Percentiles rank a stretch among this genome's conserved stretches.
These are phyloP conservation scores for Immersiporthe knoxdaviesiana DNA, from an alignment of 2,329 filamentous ascomycete species.

Conservation along the genomic window DNA sequence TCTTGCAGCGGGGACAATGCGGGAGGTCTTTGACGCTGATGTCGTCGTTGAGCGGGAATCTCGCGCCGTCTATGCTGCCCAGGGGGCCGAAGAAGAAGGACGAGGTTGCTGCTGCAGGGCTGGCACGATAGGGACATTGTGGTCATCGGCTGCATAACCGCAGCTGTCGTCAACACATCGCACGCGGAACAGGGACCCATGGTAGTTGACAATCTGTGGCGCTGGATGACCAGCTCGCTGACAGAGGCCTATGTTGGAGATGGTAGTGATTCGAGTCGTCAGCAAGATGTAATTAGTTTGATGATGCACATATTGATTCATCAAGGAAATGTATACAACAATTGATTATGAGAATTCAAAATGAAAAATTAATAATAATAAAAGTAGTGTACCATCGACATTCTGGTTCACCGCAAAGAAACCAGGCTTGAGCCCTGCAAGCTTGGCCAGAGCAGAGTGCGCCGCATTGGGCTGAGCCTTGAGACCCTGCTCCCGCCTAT, in stretches of 20 bases:
- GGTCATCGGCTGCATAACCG: constrained; percentile 70
- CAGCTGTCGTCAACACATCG: constrained; percentile 74
- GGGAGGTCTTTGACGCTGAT: constrained; percentile 63
- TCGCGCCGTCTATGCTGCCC: constrained; percentile 35
- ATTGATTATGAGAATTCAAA: background rate
- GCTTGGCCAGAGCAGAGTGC: background rate
- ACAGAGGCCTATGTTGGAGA: background rate
- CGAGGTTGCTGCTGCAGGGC: constrained; percentile 70
- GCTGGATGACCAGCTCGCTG: constrained; percentile 69
- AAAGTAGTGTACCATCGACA: background rate
- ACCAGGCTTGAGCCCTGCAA: background rate
- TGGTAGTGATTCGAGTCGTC: background rate
- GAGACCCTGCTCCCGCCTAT: background rate
- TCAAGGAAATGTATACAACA: too few species aligned
- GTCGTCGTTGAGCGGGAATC: constrained; percentile 49
- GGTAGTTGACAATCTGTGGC: constrained; percentile 70
- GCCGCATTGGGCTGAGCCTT: constrained; percentile 10
- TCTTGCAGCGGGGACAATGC: constrained; percentile 69
- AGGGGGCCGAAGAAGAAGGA: constrained; percentile 57
- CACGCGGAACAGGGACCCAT: constrained; percentile 83
- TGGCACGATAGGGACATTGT: constrained; percentile 76
- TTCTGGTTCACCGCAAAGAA: constrained; percentile 5
- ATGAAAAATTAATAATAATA: background rate
- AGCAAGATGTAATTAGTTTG: background rate
- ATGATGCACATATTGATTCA: too few species aligned